Evolutionary conservation across 768 basidiomycete genomes (phyloP).

Genomic region (Boletus rubescentipes): DNA sequence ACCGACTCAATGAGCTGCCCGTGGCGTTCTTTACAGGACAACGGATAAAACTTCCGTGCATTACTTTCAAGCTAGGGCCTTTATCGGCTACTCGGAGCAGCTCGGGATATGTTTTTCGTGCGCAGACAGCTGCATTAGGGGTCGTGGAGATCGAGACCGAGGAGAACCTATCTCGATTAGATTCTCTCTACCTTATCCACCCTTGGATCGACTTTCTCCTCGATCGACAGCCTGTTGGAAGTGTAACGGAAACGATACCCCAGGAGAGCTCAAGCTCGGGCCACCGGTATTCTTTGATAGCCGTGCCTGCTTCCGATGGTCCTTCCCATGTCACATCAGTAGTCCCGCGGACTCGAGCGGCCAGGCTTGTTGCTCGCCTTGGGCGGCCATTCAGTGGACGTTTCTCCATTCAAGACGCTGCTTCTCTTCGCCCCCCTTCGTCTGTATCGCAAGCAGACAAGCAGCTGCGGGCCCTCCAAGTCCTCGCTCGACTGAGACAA

Average conservation of each 20-base stretch:
- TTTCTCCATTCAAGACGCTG: too few species aligned
- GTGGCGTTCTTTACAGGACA: not conserved
- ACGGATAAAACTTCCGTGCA: slow-evolving; percentile 8
- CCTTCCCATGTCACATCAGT: too few species aligned
- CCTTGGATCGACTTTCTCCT: too few species aligned
- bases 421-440: not conserved
- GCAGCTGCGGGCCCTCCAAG: not conserved
- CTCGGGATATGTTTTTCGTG: not conserved
- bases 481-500: not conserved
- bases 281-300: not conserved
- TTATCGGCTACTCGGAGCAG: not conserved
- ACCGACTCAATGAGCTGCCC: not conserved
- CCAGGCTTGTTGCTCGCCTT: not conserved
- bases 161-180: not conserved
- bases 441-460: not conserved
- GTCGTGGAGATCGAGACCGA: not conserved
- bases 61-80: slow-evolving; percentile 1
- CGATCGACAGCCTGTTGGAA: not conserved
- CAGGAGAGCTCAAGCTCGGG: not conserved
- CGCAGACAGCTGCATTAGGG: not conserved
- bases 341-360: too few species aligned
- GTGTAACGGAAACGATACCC: not conserved
- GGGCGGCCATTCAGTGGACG: not conserved
- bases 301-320: too few species aligned
- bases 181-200: not conserved